A percentile compares a stretch with the other conserved stretches of the same genome.
Conservation (phyloP, 805 yeast genomes). For the Nakazawaea pomicola region DNA sequence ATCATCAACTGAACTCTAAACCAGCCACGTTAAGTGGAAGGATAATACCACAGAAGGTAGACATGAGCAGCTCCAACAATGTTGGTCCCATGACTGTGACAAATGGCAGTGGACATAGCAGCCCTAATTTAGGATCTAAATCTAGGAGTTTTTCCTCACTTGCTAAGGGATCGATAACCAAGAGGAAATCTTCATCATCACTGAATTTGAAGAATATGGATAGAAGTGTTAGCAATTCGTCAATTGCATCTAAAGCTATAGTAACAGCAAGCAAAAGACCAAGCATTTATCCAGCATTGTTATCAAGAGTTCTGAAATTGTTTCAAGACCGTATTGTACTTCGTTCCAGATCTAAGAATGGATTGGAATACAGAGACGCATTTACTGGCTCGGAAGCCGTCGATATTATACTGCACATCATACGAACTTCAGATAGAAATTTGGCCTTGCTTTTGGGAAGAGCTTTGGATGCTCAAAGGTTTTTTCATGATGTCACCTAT, state of each 20-base stretch:
- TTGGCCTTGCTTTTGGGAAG: constrained; percentile 86
- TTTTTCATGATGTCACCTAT: constrained; percentile 93
- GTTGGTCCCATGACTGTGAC: constrained; percentile 9
- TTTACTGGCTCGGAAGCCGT: constrained; percentile 94
- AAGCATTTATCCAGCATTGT: constrained; percentile 80
- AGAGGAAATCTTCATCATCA: constrained; percentile 32
- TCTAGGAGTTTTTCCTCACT: constrained; percentile 42
- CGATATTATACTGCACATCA: constrained; percentile 78
- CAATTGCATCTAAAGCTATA: constrained; percentile 38
- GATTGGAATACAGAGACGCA: constrained; percentile 85
- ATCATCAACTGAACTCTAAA: constrained; percentile 26
- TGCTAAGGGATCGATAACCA: constrained; percentile 21
- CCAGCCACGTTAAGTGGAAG: constrained; percentile 36
- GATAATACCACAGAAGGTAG: constrained; percentile 41
- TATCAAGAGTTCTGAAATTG: constrained; percentile 77
- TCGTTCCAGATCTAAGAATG: constrained; percentile 83
- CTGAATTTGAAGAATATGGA: constrained; percentile 25
- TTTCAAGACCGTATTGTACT: constrained; percentile 66
- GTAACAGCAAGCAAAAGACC: constrained; percentile 53
- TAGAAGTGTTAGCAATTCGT: constrained; percentile 23
- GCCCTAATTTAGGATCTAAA: constrained; percentile 34
- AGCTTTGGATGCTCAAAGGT: constrained; percentile 88
- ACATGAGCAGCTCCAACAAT: constrained; percentile 19
- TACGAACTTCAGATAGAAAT: constrained; percentile 87
- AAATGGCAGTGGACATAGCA: constrained; percentile 11